Evolutionary conservation across 345 rosid genomes (phyloP), one percentile per base, ranked within the genome.

Genomic region (Boechera divaricarpa): DNA sequence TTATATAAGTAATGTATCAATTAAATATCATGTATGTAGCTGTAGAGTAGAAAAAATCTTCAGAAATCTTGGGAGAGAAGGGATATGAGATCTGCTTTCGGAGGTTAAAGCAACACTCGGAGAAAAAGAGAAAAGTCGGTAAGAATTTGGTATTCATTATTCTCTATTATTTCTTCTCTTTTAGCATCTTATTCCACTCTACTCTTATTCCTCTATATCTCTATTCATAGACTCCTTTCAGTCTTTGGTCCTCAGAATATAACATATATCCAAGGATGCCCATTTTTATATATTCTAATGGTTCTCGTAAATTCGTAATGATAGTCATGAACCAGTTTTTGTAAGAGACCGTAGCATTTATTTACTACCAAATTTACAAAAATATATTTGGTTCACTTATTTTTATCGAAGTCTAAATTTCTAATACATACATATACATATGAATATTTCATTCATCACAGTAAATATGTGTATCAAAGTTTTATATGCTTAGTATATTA

Each of bases 121-220:
- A 26, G 48, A 35, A 62, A 69, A 63, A 44, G 65, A 54, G 75
- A 54, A 62, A 63, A 29, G 70, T 54, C 76, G 59, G 66, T 55
- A 44, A 42, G 44, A 52, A 63, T 63, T 55, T 63, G 39, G 18
- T 52, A 48, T 75, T 13, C 45, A 65, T 35, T 35, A 6, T 45
- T 68, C 79, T 69, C 79, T 61, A 60, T 76, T 76, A 76, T 69
- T 51, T 31, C 15, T 33, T 76, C 49, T 53, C 64, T 69, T 76
- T 68, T 51, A 39, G 16, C 7, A 59, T 67, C 33, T 10, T 28
- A 67, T 75, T 75, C 76, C 28, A 35, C 67, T 45, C 21, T 73
- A 48, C 4, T 21, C 51, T 38, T 47, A 59, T 47, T 71, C 68
- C 29, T n/a, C 49, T 71, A 4, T 60, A 60, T 59, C 58, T 60